Evolutionary conservation across 169 alveolate genomes (phyloP), one percentile per base, ranked within the genome.

Genomic region (Cryptosporidium andersoni): DNA sequence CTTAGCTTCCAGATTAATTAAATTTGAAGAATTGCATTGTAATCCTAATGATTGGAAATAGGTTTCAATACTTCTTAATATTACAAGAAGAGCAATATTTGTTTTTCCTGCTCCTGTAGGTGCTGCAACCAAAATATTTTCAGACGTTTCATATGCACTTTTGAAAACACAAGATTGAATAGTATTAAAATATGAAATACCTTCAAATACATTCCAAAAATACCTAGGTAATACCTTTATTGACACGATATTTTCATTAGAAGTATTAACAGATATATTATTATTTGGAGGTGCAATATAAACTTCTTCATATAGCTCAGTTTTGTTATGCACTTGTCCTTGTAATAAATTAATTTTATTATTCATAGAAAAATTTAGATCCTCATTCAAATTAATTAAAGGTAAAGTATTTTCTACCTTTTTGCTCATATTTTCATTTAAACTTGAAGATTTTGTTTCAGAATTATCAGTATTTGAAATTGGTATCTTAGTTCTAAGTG

Each of bases 71-170:
- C 95, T 98, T 81, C 97, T 94, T 60, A 99, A 90, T 51, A 98
- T 98, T 42, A 99, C 94, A 65, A 99, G 92, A 88, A 99, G 90
- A 55, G 99, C 99, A 53, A 98, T 97, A 90, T 98, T 99, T 8
- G 99, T 99, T 93, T 99, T 99, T 16, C 99, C 99, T 6, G 99
- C 98, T 4, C 99, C 99, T 1, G 99, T 98, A 12, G 99, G 99
- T 12, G 99, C 99, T 80, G 99, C 97, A 4, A 98, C 95, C 45
- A 98, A 90, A 95, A 98, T 81, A 91, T 98, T 98, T 88, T 97
- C 98, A 80, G 94, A 94, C 49, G 95, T 94, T 25, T 89, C 89
- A 67, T 92, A 95, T 1, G 99, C 99, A 9, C 93, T 90, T n/a
- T 95, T 93, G 80, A 90, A 96, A 7, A 98, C 99, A 58, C 91